phyloP scores from a whole-genome alignment of 768 basidiomycete species.

The Tephrocybe sp. region DNA sequence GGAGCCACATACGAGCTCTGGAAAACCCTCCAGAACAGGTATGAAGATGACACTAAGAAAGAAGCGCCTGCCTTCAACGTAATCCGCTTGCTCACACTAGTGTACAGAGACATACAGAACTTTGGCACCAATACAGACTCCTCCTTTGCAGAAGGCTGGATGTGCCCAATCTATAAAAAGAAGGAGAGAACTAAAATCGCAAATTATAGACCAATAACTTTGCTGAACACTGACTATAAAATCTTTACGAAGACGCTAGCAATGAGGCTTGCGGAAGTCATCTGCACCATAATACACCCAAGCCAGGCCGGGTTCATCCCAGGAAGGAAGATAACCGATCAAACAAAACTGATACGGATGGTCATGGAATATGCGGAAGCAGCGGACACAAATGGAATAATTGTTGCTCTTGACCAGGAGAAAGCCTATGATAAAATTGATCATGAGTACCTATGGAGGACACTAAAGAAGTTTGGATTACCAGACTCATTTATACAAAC shows the following conservation, averaged over 20 bases:
- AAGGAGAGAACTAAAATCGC: conserved; percentile 30
- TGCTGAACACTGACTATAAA: too few relatives aligned
- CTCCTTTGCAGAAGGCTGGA: conserved; percentile 30
- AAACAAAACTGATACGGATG: conserved; percentile 23
- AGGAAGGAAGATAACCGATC: conserved; percentile 29
- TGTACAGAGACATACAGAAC: conserved; percentile 26
- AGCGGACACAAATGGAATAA: conserved; percentile 21
- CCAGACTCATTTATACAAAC: too few relatives aligned
- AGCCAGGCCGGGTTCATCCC: conserved; percentile 40
- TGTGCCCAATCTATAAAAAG: too few relatives aligned
- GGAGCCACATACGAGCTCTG: conserved; percentile 22
- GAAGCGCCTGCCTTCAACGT: conserved; percentile 15
- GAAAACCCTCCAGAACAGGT: too few relatives aligned
- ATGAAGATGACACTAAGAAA: too few relatives aligned
- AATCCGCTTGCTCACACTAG: conserved; percentile 4
- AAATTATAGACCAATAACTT: conserved; percentile 37
- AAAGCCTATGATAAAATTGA: too few relatives aligned
- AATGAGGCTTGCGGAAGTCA: conserved; percentile 19
- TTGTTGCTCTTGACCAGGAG: conserved; percentile 19
- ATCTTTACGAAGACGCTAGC: conserved; percentile 33
- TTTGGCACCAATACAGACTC: conserved; percentile 14
- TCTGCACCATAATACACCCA: too few relatives aligned
- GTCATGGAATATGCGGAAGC: conserved; percentile 24
- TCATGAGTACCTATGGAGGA: conserved; percentile 30
- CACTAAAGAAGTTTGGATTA: conserved; percentile 3